Base-by-base conservation (phyloP, 2,329 filamentous ascomycete genomes). In the Cryphonectria naterciae region DNA sequence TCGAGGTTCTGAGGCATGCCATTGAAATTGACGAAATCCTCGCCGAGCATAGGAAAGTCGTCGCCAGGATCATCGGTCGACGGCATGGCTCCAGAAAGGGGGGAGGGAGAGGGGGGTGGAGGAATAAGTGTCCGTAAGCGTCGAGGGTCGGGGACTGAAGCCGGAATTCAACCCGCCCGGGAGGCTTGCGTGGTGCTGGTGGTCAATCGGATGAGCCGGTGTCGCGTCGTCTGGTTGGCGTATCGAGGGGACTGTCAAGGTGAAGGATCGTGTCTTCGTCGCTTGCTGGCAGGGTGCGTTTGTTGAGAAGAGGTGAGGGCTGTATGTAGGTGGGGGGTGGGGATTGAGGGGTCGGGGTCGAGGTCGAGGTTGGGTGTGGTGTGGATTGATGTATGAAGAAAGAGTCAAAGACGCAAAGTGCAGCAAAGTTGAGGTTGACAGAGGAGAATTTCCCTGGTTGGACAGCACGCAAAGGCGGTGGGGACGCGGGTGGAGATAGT, bases 381-480 rank as follows among this genome's bases (percentile, higher is more conserved):
- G 70, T 43, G 67, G 46, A 49, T 49, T 49, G 46, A 49, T n/a
- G 19, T n/a, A n/a, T 49, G 46, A n/a, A 49, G 46, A 49, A 72
- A 70, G 68, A 68, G 65, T 68, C 68, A 65, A 66, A 72, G 68
- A 54, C 46, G 68, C 70, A 68, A 65, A 68, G 58, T 65, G 60
- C 46, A 65, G 70, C 65, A 68, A 63, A 62, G 67, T 46, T 43
- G 63, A 67, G 39, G 67, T 62, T 41, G 65, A 28, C 68, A 61
- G 65, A 70, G 65, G 70, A 72, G 70, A 72, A 72, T 72, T 72
- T 72, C 70, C 60, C 67, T 69, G 68, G 70, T 66, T 70, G 70
- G 68, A 70, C 60, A 62, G 52, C 58, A 65, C 22, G 52, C 37
- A 32, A 11, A 52, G 43, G 43, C 63, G 63, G 63, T 65, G 63